Conservation (phyloP, 2,329 filamentous ascomycete genomes). For the Acrodontium crateriforme region DNA sequence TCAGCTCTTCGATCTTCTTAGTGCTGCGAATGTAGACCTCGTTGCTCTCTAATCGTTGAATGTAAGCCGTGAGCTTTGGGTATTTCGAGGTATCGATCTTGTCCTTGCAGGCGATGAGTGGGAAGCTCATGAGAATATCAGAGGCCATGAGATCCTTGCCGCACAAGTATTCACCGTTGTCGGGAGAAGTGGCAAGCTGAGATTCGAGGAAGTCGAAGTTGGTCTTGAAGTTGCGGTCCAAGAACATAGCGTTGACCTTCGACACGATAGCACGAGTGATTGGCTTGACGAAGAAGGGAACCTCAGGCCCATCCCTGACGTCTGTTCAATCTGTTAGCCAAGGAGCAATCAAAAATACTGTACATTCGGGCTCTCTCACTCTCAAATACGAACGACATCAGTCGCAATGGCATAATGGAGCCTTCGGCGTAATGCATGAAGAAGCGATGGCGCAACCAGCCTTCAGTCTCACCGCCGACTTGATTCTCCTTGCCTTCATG, state of each 20-base stretch:
- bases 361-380: slow-evolving; percentile 26
- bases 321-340: slow-evolving; percentile 8
- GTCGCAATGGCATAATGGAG: slow-evolving; percentile 58
- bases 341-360: neutral
- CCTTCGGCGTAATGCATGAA: slow-evolving; percentile 79
- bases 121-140: slow-evolving; percentile 41
- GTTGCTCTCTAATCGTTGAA: slow-evolving; percentile 29
- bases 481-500: slow-evolving; percentile 39
- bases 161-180: slow-evolving; percentile 37
- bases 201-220: slow-evolving; percentile 39
- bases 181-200: slow-evolving; percentile 33
- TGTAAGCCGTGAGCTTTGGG: slow-evolving; percentile 34
- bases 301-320: slow-evolving; percentile 32
- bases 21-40: slow-evolving; percentile 34
- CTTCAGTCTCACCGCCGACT: slow-evolving; percentile 44
- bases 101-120: slow-evolving; percentile 31
- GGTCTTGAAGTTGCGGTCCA: slow-evolving; percentile 33
- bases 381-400: slow-evolving; percentile 49
- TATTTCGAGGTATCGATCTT: slow-evolving; percentile 30
- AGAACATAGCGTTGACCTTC: slow-evolving; percentile 31
- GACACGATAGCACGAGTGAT: slow-evolving; percentile 43
- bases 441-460: slow-evolving; percentile 49
- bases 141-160: slow-evolving; percentile 35
- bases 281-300: slow-evolving; percentile 57
- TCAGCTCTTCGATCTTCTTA: slow-evolving; percentile 35